phyloP scores from a whole-genome alignment of 2,329 filamentous ascomycete genomes.

The Xylaria digitata region DNA sequence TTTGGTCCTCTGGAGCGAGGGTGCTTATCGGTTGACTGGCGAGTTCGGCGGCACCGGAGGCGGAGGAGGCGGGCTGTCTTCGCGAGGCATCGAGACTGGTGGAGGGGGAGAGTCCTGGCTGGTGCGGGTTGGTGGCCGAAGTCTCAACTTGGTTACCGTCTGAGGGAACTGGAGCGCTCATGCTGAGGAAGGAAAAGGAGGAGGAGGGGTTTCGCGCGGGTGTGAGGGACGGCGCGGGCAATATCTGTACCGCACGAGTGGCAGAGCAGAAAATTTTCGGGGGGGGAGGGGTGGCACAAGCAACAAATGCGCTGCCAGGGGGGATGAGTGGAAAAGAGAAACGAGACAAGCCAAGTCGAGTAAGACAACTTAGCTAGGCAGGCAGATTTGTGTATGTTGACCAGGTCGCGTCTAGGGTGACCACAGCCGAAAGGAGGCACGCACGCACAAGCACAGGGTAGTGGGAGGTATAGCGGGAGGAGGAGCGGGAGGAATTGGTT shows the following conservation, averaged over 20 bases:
- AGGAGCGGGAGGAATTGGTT: slow-evolving; percentile 20
- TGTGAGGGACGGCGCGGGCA: slow-evolving; percentile 45
- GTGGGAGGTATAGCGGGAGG: slow-evolving; percentile 42
- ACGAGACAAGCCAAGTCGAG: slow-evolving; percentile 47
- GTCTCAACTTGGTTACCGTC: slow-evolving; percentile 52
- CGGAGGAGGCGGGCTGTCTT: slow-evolving; percentile 71
- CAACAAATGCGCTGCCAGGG: slow-evolving; percentile 44
- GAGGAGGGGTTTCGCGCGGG: slow-evolving; percentile 43
- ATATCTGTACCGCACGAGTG: slow-evolving; percentile 47
- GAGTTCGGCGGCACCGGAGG: slow-evolving; percentile 73
- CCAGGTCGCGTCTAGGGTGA: slow-evolving; percentile 47
- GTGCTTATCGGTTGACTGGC: slow-evolving; percentile 72
- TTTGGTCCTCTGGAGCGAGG: slow-evolving; percentile 45
- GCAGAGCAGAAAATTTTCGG: slow-evolving; percentile 45
- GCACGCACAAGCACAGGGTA: slow-evolving; percentile 31
- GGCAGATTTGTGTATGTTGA: slow-evolving; percentile 35
- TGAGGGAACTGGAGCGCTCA: slow-evolving; percentile 51
- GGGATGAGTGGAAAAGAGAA: slow-evolving; percentile 45
- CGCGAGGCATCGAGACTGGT: slow-evolving; percentile 67
- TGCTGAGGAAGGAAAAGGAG: slow-evolving; percentile 51
- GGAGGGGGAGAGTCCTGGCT: slow-evolving; percentile 48
- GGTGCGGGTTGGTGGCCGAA: slow-evolving; percentile 51
- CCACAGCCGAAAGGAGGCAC: slow-evolving; percentile 45
- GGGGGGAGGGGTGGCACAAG: slow-evolving; percentile 49
- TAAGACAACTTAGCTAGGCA: slow-evolving; percentile 45